Base-by-base conservation (phyloP, 148 eudicot species). In the Rhododendron molle region DNA sequence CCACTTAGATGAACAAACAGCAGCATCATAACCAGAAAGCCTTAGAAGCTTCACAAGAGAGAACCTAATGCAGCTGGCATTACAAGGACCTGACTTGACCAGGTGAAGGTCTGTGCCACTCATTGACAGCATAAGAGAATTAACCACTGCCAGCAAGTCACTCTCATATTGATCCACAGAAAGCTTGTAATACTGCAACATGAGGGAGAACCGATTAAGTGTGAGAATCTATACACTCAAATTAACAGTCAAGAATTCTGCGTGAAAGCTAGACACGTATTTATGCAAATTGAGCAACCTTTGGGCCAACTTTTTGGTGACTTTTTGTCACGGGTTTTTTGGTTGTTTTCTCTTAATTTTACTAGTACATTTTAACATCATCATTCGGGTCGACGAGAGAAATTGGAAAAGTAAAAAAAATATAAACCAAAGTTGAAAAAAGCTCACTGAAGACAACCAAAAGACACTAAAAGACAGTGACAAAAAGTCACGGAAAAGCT, bases 1-100 rank as follows among this genome's bases (percentile, higher is more conserved):
- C 98, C 98, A 96, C 89, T 90, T 94, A 76, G 95, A 90, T 80
- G 89, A 85, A 87, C 98, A 96, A 14, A 96, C 95, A 80, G 94
- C 98, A 79, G 98, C 98, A 90, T 96, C 98, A 85, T 91, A 96
- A 34, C 98, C 98, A 21, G 95, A 93, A 32, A 89, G 91, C 80
- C 93, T 89, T 20, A 96, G 93, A 89, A 93, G 98, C 91, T 96
- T 96, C 40, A 93, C 94, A 85, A 96, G 87, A 54, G 92, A 88
- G 89, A 90, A 92, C 73, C 94, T 90, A 69, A 96, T 91, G 86
- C 98, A 96, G 89, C 96, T 94, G 40, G 92, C 94, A 77, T 90
- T 94, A 86, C 98, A 96, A 2, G 87, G 84, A 78, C 94, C 95
- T 32, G 94, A 83, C 72, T 91, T 94, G 28, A 84, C 89, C 86